Base-by-base conservation (phyloP, 495 filamentous ascomycete species). In the Penicillium simplicissimum region DNA sequence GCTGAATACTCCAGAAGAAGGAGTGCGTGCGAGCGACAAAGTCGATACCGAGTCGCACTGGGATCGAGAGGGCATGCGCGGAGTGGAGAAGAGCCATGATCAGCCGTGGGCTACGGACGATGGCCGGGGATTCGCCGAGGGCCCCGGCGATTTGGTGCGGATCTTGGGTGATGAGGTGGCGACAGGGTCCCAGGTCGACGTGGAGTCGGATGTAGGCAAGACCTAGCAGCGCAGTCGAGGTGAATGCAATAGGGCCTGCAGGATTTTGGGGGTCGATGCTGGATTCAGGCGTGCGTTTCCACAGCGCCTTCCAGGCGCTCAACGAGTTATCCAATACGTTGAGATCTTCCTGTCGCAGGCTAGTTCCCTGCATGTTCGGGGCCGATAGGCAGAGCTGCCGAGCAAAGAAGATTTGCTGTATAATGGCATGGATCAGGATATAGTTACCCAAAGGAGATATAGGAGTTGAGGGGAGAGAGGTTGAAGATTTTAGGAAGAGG, bases 1-100 rank as follows among this genome's bases (percentile, higher is more conserved):
- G 81, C 63, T 84, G 80, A 36, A 85, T 82, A 34, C 78, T 79
- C 82, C 81, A 85, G 64, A 84, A 80, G 52, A 83, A 81, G 1
- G 80, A 82, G 59, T 83, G 79, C 9, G 79, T 82, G 40, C 74
- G 71, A 5, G 82, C 81, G 45, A 83, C 81, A 43, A 82, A 82
- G 47, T 79, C 74, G 38, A 85, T 79, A 1, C 82, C 82, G 8
- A 85, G 74, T 56, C 80, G 75, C 8, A 84, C 81, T 0, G 81
- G 81, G 38, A 84, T 81, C 15, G 81, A 83, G 14, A 85, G 73
- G 35, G 81, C 81, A 47, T 85, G 82, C 1, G 79, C 79, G 17
- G 81, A 80, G 59, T 84, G 81, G 2, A 83, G 67, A 11, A 84
- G 61, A 6, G 82, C 81, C 74, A 80, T 81, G 10, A 80, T 81